Percentiles rank a stretch among this genome's conserved stretches.
Conservation (phyloP, 2,329 filamentous ascomycete genomes). For the Huntiella savannae region DNA sequence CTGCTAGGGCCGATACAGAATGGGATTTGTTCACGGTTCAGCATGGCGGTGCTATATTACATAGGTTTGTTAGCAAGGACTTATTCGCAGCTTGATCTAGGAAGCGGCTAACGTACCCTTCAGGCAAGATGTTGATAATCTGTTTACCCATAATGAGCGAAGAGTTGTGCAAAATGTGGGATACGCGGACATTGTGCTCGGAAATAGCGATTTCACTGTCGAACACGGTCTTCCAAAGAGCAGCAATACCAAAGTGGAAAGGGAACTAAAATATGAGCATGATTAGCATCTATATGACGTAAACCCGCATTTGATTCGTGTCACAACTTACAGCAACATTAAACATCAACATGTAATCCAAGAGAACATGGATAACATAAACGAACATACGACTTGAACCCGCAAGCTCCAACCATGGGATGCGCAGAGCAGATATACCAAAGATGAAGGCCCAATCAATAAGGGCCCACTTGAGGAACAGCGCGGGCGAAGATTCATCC, state of each 20-base stretch:
- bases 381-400: constrained; percentile 51
- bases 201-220: constrained; percentile 85
- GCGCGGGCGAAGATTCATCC: constrained; percentile 68
- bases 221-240: constrained; percentile 63
- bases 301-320: neutral
- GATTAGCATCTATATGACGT: neutral
- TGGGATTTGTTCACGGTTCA: constrained; percentile 65
- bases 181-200: constrained; percentile 80
- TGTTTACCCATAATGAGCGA: constrained; percentile 91
- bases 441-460: constrained; percentile 79
- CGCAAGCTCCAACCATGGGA: constrained; percentile 92
- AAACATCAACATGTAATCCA: constrained; percentile 85
- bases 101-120: constrained; percentile 40
- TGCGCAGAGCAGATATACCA: constrained; percentile 66
- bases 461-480: constrained; percentile 84
- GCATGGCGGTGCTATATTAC: constrained; percentile 48
- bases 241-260: constrained; percentile 51
- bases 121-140: constrained; percentile 91
- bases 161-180: constrained; percentile 72
- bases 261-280: constrained; percentile 37
- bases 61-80: neutral
- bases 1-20: constrained; percentile 58
- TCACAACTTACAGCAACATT: constrained; percentile 49
- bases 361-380: constrained; percentile 50
- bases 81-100: neutral